Evolutionary conservation across 495 filamentous ascomycete species (phyloP).

Genomic region (Apodospora peruviana): DNA sequence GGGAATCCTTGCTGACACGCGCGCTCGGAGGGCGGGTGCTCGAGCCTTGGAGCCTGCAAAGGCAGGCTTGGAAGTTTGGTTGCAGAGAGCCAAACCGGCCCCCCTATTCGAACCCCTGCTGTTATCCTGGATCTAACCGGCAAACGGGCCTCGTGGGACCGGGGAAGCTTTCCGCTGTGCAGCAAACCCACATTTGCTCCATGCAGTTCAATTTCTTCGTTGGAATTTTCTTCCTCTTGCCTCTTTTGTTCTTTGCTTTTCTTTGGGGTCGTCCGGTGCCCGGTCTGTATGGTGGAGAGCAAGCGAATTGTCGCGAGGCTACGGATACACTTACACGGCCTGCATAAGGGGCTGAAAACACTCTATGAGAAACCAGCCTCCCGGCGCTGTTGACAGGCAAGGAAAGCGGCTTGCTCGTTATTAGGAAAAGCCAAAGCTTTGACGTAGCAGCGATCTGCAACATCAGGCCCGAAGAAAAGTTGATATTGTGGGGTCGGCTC

Average conservation of each 20-base stretch:
- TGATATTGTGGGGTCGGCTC: not conserved
- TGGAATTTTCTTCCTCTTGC: not conserved
- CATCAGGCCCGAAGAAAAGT: not conserved
- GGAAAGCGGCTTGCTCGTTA: not conserved
- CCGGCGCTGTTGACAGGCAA: not conserved
- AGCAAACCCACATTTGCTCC: conserved; percentile 8
- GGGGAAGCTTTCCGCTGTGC: conserved; percentile 22
- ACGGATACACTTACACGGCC: no score
- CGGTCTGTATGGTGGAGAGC: not conserved
- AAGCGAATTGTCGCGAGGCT: not conserved
- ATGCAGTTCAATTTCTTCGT: not conserved
- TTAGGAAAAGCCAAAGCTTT: not conserved
- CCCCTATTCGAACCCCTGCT: not conserved
- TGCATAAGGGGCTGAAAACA: no score
- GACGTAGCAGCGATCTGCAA: not conserved
- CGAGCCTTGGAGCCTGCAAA: not conserved
- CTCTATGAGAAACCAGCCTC: no score
- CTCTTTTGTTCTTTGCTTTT: not conserved
- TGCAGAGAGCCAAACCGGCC: not conserved
- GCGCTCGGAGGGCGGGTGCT: not conserved
- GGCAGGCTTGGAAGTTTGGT: not conserved
- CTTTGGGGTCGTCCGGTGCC: not conserved
- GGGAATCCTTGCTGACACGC: conserved; percentile 4
- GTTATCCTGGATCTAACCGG: not conserved
- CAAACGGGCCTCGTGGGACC: conserved; percentile 13